A percentile compares a stretch with the other conserved stretches of the same genome.
Evolutionary conservation across 1,284 basidiomycete species (phyloP).

Genomic region (Mycena sp.): DNA sequence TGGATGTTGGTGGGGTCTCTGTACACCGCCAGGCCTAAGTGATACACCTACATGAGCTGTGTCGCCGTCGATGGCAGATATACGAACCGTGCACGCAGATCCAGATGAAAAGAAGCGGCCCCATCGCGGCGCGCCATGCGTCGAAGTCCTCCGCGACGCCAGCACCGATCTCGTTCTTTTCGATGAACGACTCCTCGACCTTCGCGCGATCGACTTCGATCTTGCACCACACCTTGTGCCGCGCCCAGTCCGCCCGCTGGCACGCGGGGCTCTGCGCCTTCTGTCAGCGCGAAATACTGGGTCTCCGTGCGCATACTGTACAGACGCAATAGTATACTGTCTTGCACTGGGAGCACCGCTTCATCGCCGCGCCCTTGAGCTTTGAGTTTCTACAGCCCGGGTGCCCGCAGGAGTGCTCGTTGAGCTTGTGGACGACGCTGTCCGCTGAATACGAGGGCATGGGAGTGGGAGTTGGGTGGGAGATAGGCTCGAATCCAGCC

Average conservation of each 20-base stretch:
- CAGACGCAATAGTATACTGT: conserved; percentile 1
- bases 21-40: neutral
- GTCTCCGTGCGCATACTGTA: neutral
- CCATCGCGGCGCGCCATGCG: conserved; percentile 4
- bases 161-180: neutral
- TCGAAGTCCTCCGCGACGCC: conserved; percentile 5
- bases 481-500: too few species aligned
- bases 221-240: conserved; percentile 1
- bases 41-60: neutral
- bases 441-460: neutral
- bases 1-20: neutral
- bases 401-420: neutral
- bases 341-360: neutral
- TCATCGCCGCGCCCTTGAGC: neutral
- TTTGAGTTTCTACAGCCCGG: neutral
- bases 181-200: neutral
- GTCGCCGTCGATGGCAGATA: neutral
- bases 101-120: conserved; percentile 1
- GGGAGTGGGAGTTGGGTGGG: too few species aligned
- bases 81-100: conserved; percentile 5
- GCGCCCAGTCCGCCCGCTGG: conserved; percentile 7
- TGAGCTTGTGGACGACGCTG: conserved; percentile 1
- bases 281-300: neutral
- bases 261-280: conserved; percentile 1
- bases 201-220: neutral